Evolutionary conservation across 176 grass and related monocot species (phyloP), one percentile per base, ranked within the genome.

Genomic region (Musa acuminata): DNA sequence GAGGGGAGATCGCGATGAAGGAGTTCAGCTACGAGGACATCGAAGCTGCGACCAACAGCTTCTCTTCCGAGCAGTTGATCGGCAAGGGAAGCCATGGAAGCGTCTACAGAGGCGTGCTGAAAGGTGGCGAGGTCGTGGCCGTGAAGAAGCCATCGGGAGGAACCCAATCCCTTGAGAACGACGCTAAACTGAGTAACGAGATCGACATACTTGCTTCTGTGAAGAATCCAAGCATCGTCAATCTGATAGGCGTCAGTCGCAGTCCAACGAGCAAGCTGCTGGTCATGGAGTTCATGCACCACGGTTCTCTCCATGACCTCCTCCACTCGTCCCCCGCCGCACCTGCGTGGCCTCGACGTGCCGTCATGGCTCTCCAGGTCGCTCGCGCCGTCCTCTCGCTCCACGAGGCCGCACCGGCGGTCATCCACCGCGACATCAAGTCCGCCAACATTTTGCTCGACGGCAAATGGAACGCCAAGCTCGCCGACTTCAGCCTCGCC

Each of bases 71-170:
- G 78, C 87, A 87, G 72, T 78, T 94, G 29, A 82, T 94, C 19
- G 95, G 95, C 0, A 94, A 99, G 81, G 95, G 95, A 72, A 99
- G 95, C 84, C 95, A 99, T 12, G 95, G 95, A 22, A 77, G 84
- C 60, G 95, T 99, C 48, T 99, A 99, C 73, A 84, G 74, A 78
- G 88, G 88, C 14, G 85, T 57, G 65, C 86, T 99, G 49, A 69
- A 51, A 27, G 43, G 48, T 60, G 80, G 81, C 2, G 77, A 63
- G 8, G 17, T 79, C 57, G 76, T 94, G 8, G 95, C 90, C 24
- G 83, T 94, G 17, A 94, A 94, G 86, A 85, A 72, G 71, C 78
- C 90, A 64, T 73, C 85, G 71, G 72, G 75, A 76, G 63, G 51
- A 51, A 11, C 48, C 25, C 51, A 51, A 55, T 21, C 17, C 2